These are phyloP conservation scores for Tricholoma matsutake DNA, from an alignment of 768 basidiomycete species.

Conservation along the genomic window DNA sequence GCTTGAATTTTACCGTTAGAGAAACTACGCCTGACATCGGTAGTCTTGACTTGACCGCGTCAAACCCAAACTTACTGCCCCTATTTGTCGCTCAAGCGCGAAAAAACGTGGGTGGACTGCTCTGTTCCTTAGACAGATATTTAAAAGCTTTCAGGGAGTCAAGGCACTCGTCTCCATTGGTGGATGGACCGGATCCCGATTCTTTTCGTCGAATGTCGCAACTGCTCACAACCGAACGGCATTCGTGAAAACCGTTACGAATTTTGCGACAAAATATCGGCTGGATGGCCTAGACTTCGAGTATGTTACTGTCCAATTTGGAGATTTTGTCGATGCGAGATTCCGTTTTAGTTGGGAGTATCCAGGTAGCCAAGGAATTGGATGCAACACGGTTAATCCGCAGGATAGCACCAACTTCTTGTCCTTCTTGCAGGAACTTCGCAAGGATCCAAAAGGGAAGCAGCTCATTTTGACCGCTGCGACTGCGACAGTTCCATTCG, in stretches of 20 bases:
- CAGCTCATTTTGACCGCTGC: constrained; percentile 59
- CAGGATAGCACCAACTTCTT: constrained; percentile 79
- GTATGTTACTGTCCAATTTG: constrained; percentile 25
- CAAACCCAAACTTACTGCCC: constrained; percentile 49
- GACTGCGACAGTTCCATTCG: constrained; percentile 38
- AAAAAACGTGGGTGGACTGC: constrained; percentile 23
- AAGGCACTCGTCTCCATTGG: constrained; percentile 61
- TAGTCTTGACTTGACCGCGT: constrained; percentile 32
- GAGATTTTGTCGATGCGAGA: not conserved
- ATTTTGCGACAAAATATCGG: constrained; percentile 48
- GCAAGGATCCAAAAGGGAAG: constrained; percentile 47
- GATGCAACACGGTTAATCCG: constrained; percentile 62
- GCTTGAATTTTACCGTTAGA: constrained; percentile 16
- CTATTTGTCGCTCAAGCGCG: constrained; percentile 47
- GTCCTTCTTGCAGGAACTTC: constrained; percentile 70
- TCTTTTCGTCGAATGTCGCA: constrained; percentile 61
- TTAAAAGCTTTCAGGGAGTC: constrained; percentile 40
- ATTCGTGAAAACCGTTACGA: constrained; percentile 57
- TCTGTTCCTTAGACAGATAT: not conserved
- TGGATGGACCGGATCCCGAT: constrained; percentile 66
- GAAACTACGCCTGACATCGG: constrained; percentile 36
- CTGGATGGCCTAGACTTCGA: constrained; percentile 61
- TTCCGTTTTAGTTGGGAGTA: constrained; percentile 82
- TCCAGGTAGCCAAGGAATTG: constrained; percentile 64
- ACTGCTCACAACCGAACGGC: constrained; percentile 55